phyloP scores from a whole-genome alignment of 1,284 basidiomycete species.

The Amylostereum areolatum region DNA sequence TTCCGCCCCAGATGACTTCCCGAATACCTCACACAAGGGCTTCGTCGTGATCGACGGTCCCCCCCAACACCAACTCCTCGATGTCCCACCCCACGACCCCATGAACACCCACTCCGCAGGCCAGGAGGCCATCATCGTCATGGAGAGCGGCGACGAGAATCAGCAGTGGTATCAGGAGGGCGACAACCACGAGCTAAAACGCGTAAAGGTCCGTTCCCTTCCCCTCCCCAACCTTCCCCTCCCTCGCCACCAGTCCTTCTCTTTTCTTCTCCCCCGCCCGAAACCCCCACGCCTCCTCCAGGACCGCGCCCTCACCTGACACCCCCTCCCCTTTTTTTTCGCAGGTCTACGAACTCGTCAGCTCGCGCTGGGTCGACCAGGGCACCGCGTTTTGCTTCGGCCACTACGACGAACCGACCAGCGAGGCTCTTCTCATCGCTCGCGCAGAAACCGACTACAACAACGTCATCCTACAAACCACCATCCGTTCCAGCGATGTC shows the following conservation, averaged over 20 bases:
- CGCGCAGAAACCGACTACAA: slow-evolving; percentile 72
- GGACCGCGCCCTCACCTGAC: not conserved
- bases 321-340: slow-evolving; percentile 4
- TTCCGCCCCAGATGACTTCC: not conserved
- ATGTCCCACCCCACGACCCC: slow-evolving; percentile 3
- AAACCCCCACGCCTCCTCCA: not conserved
- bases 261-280: not conserved
- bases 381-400: slow-evolving; percentile 93
- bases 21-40: not conserved
- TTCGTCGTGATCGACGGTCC: not conserved
- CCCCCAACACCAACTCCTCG: too few species aligned
- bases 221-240: not conserved
- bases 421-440: slow-evolving; percentile 80
- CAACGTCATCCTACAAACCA: slow-evolving; percentile 66
- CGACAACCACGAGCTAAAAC: slow-evolving; percentile 31
- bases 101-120: slow-evolving; percentile 11
- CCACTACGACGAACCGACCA: slow-evolving; percentile 72
- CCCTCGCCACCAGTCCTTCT: not conserved
- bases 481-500: slow-evolving; percentile 77
- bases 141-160: slow-evolving; percentile 21
- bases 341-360: slow-evolving; percentile 89
- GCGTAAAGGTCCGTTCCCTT: slow-evolving; percentile 24
- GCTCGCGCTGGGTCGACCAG: slow-evolving; percentile 86
- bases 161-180: slow-evolving; percentile 27
- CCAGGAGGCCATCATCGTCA: slow-evolving; percentile 12